phyloP scores from a whole-genome alignment of 495 filamentous ascomycete species.

The Chlorociboria aeruginascens region DNA sequence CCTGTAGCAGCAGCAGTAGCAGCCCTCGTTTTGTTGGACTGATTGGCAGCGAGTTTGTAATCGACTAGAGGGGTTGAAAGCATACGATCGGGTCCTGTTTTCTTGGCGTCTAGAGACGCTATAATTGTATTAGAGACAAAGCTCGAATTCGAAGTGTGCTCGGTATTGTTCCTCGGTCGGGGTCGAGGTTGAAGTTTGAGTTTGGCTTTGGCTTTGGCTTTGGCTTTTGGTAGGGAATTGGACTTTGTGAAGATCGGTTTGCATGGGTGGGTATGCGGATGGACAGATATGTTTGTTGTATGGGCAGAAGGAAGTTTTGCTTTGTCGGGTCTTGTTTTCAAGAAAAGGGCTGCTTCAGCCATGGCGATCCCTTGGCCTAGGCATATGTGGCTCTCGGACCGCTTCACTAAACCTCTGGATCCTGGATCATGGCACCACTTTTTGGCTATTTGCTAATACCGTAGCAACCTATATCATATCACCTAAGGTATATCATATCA shows the following conservation, averaged over 20 bases:
- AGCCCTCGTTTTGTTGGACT: conserved; percentile 15
- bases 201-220: background rate
- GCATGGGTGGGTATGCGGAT: background rate
- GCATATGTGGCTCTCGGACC: no score
- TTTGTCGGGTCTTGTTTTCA: conserved; percentile 5
- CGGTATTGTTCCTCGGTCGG: background rate
- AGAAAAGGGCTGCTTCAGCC: conserved; percentile 15
- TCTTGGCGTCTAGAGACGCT: background rate
- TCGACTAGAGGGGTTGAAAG: conserved; percentile 18
- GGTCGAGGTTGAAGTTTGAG: background rate
- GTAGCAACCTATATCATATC: no score
- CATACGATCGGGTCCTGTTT: conserved; percentile 14
- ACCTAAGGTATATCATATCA: no score
- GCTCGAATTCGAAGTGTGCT: background rate
- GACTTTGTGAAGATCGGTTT: conserved; percentile 1
- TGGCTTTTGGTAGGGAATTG: background rate
- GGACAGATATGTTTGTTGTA: background rate
- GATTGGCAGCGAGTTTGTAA: conserved; percentile 18
- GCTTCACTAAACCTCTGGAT: no score
- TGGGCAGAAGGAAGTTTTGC: conserved; percentile 6
- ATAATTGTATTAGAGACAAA: background rate
- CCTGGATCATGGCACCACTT: no score
- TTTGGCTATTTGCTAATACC: no score
- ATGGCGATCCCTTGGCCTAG: background rate
- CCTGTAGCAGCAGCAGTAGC: conserved; percentile 7